Base-by-base conservation (phyloP, 1,284 basidiomycete genomes). In the Tilletia caries region DNA sequence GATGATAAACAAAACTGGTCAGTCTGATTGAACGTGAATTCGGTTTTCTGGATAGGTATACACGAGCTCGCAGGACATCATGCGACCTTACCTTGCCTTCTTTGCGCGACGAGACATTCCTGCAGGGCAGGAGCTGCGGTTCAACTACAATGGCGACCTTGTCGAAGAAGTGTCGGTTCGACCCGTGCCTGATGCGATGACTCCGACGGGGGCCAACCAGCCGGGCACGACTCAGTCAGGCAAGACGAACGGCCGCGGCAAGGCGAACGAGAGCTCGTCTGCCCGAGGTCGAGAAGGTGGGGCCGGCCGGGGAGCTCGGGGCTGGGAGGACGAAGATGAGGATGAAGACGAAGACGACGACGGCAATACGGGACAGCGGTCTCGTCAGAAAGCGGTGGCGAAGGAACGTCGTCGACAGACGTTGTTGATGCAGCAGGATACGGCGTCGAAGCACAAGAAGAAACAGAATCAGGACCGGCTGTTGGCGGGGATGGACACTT, bases 51-150 rank as follows among this genome's bases (percentile, higher is more conserved):
- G 37, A 33, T n/a, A 62, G 58, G 89, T 89, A 41, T 90, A 91
- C 72, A 88, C 89, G 73, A 88, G 90, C 71, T 89, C 90, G 72
- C 84, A 87, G 60, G 85, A 89, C 78, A 82, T 90, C 67, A 66
- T 69, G 66, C 60, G 88, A 76, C 88, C 88, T 0, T 74, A 85
- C 4, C 83, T 94, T 3, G 86, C 88, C 0, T 87, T 94, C 23
- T 93, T 93, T 81, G 88, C 92, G 2, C 83, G 79, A 15, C 84
- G 87, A 20, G 88, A 91, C 67, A 88, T 95, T 18, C 84, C 86
- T 32, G 84, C 87, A 0, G 86, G 87, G 54, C 89, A 94, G 73
- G 92, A 77, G 41, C 71, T 75, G 4, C 70, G 71, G 52, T 73
- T 73, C 68, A 68, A 46, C 34, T 73, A 73, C 41, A 60, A 64